phyloP scores from a whole-genome alignment of 2,329 filamentous ascomycete species.

The Ophiocordyceps unilateralis region DNA sequence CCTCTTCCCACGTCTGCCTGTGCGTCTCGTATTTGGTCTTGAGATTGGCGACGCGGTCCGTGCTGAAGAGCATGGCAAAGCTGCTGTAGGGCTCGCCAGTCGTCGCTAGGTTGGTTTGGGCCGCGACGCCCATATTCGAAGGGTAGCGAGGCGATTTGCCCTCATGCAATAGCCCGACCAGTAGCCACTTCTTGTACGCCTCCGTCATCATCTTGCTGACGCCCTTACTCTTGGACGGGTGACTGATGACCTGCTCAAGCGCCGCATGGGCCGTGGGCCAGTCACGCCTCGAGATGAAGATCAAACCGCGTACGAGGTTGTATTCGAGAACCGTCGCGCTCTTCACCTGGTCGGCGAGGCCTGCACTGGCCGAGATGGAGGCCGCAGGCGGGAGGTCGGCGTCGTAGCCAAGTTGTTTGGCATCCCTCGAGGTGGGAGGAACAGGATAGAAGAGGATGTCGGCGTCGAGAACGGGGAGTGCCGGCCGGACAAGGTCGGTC shows the following conservation, averaged over 20 bases:
- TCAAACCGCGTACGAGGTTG: constrained; percentile 45
- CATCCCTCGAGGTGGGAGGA: constrained; percentile 17
- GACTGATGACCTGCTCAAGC: constrained; percentile 47
- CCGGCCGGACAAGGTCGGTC: constrained; percentile 32
- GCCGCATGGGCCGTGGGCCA: constrained; percentile 47
- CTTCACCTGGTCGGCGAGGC: constrained; percentile 37
- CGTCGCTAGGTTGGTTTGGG: constrained; percentile 37
- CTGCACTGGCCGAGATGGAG: constrained; percentile 42
- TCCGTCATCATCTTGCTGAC: constrained; percentile 69
- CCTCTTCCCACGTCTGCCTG: constrained; percentile 41
- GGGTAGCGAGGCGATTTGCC: constrained; percentile 43
- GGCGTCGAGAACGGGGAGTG: constrained; percentile 44
- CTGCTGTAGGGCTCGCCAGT: constrained; percentile 53
- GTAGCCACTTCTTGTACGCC: constrained; percentile 80
- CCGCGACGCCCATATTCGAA: constrained; percentile 31
- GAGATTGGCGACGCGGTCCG: constrained; percentile 34
- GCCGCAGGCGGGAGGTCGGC: constrained; percentile 24
- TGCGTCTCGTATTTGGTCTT: constrained; percentile 42
- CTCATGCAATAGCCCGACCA: constrained; percentile 55
- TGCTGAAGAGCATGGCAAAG: constrained; percentile 52
- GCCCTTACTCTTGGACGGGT: constrained; percentile 43
- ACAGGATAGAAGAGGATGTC: constrained; percentile 49
- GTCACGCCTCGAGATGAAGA: constrained; percentile 40
- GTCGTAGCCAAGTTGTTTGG: constrained; percentile 27
- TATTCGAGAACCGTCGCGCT: constrained; percentile 45